These are phyloP conservation scores for Kockovaella imperatae DNA, from an alignment of 768 basidiomycete genomes.

Conservation along the genomic window DNA sequence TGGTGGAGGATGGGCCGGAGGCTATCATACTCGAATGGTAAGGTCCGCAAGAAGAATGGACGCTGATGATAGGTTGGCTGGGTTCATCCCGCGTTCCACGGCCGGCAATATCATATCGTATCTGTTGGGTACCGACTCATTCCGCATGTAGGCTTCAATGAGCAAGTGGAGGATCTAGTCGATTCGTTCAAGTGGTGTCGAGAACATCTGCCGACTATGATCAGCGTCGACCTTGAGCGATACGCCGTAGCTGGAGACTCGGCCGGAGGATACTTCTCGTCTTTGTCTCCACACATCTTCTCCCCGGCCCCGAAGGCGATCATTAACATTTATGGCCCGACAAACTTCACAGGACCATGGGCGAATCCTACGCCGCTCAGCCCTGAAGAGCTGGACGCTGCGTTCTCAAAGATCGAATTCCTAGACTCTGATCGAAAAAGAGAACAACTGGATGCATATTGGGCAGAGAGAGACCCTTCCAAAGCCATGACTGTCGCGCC, in stretches of 20 bases:
- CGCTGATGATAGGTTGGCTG: neutral
- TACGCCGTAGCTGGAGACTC: conserved; percentile 22
- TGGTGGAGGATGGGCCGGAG: conserved; percentile 5
- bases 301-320: conserved; percentile 9
- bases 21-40: no score
- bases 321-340: conserved; percentile 13
- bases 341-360: no score
- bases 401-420: no score
- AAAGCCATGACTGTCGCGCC: conserved; percentile 7
- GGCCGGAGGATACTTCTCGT: conserved; percentile 14
- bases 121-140: conserved; percentile 18
- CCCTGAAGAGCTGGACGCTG: no score
- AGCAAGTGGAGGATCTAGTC: conserved; percentile 9
- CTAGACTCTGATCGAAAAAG: no score
- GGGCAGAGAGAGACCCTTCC: conserved; percentile 4
- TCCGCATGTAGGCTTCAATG: conserved; percentile 10
- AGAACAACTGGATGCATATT: neutral
- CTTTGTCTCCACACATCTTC: conserved; percentile 4
- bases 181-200: conserved; percentile 17
- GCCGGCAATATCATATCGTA: conserved; percentile 15
- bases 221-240: conserved; percentile 8
- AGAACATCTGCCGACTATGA: conserved; percentile 4
- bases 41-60: neutral
- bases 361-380: no score
- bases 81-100: conserved; percentile 14